Evolutionary conservation across 2,329 filamentous ascomycete species (phyloP), one percentile per base, ranked within the genome.

Genomic region (Penicillium brevicompactum): DNA sequence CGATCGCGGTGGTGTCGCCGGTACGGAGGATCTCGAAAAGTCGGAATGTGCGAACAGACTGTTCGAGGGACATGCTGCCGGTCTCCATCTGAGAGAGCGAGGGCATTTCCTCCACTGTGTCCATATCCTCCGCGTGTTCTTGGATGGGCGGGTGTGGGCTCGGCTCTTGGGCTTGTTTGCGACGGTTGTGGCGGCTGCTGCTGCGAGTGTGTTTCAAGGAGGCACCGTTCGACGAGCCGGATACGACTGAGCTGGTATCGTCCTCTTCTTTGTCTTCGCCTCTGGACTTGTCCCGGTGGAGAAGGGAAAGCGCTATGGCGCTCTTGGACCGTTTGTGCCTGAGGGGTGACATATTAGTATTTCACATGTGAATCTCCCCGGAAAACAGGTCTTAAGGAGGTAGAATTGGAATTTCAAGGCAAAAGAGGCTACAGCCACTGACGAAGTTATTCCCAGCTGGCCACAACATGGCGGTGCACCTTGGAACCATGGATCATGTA

Each of bases 11-110:
- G 0, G 91, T 96, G 72, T 99, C 93, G 51, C 94, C 94, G 71
- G 85, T 94, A 62, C 93, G 86, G 61, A 99, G 80, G 41, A 92
- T 89, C 77, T 97, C 94, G 70, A 97, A 96, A 45, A 97, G 86
- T 63, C 92, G 87, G 75, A 99, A 99, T 63, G 96, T 92, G 70
- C 89, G 87, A 50, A 99, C 91, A 0, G 93, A 97, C 74, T 96
- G 92, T 71, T 99, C 92, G 55, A 99, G 89, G 22, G 85, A 87
- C 59, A 78, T 73, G 58, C 67, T 70, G 30, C 60, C 66, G 64
- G 51, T 68, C 56, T 66, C 71, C 63, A 56, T 68, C 65, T 60
- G 67, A 57, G 67, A 56, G 59, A 66, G 50, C 65, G 69, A 71
- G 57, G 65, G 71, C 54, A 65, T 67, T 67, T 66, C 74, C 56